A percentile compares a stretch with the other conserved stretches of the same genome.
Evolutionary conservation across 2,329 filamentous ascomycete species (phyloP).

Genomic region (Penicillium brevicompactum): DNA sequence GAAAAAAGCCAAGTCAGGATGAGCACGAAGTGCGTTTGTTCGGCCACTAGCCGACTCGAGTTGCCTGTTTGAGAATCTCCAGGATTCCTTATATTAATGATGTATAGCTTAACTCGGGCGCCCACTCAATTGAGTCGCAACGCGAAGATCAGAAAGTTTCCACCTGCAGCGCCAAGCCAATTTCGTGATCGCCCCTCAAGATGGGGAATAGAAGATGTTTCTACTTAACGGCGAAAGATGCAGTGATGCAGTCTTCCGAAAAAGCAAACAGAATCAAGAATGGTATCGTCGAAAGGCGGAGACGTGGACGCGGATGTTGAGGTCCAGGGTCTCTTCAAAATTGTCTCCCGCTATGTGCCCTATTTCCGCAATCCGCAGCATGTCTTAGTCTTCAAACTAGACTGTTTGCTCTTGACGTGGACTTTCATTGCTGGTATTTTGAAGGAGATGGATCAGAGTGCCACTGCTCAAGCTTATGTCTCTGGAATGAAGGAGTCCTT

Average conservation of each 20-base stretch:
- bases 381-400: slow-evolving; percentile 7
- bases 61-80: background rate
- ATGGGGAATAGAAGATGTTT: background rate
- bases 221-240: background rate
- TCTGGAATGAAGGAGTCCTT: slow-evolving; percentile 10
- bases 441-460: slow-evolving; percentile 8
- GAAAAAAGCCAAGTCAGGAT: background rate
- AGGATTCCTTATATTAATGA: background rate
- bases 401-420: slow-evolving; percentile 6
- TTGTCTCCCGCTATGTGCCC: background rate
- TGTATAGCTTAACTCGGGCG: background rate
- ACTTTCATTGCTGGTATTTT: slow-evolving; percentile 10
- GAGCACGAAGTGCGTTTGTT: background rate
- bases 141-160: background rate
- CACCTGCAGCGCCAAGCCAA: background rate
- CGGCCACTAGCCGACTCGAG: background rate
- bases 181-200: slow-evolving; percentile 8
- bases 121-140: background rate
- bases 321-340: background rate
- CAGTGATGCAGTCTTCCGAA: background rate
- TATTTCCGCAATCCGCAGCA: slow-evolving; percentile 8
- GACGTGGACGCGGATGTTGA: background rate
- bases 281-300: background rate
- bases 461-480: slow-evolving; percentile 9
- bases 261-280: background rate